These are phyloP conservation scores for Vaccinium corymbosum DNA, from an alignment of 148 eudicot genomes.

Conservation along the genomic window DNA sequence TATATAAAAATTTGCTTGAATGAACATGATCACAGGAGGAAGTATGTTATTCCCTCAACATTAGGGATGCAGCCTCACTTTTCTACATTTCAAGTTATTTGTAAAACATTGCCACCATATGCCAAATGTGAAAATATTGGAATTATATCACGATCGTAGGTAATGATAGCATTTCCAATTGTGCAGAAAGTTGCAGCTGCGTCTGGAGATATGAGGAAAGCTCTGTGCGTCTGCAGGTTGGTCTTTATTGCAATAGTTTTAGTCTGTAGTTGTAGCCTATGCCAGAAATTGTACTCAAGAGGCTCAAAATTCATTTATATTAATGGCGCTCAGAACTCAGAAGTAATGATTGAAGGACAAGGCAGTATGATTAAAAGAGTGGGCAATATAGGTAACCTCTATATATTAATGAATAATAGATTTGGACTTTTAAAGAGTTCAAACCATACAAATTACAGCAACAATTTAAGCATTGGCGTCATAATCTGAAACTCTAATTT, in stretches of 20 bases:
- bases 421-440: not conserved
- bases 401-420: not conserved
- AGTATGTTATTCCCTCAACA: not conserved
- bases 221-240: slow-evolving; percentile 85
- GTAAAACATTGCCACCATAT: slow-evolving; percentile 47
- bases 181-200: slow-evolving; percentile 95
- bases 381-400: not conserved
- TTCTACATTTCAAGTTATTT: slow-evolving; percentile 1
- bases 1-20: slow-evolving; percentile 5
- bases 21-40: not conserved
- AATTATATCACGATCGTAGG: not conserved
- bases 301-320: not conserved
- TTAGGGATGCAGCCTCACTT: not conserved
- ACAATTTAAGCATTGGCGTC: not conserved
- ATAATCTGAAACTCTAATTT: not conserved
- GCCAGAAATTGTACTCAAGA: not conserved
- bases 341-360: not conserved
- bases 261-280: not conserved
- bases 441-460: not conserved
- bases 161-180: not conserved
- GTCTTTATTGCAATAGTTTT: slow-evolving; percentile 9
- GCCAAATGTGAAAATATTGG: not conserved
- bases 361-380: not conserved
- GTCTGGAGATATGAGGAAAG: slow-evolving; percentile 97
- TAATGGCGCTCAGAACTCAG: not conserved